Base-by-base conservation (phyloP, 2,329 filamentous ascomycete species). In the Bipolaris sorokiniana region DNA sequence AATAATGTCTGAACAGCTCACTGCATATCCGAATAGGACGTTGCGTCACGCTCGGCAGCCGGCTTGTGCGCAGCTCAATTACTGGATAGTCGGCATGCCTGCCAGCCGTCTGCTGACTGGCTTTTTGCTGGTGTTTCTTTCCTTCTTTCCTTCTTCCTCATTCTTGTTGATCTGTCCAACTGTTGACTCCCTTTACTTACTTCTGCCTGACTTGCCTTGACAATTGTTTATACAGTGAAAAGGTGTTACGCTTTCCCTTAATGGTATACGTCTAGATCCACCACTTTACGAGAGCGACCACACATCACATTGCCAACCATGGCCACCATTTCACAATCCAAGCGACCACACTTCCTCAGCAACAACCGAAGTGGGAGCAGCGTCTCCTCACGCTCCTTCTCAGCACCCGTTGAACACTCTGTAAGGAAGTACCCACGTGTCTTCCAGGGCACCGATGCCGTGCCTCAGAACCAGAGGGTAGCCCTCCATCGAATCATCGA, bases 401-500 rank as follows among this genome's bases (percentile, higher is more conserved):
- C 41, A 5, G 11, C 34, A 34, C 47, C 45, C 15, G 16, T 40
- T 38, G 38, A 38, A 2, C 31, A 38, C 6, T 48, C 46, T 15
- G 7, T 48, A 13, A 36, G 18, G 5, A 20, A 26, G 6, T 42
- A 23, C 20, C 40, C 49, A 7, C 38, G 16, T 23, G 13, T 63
- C 34, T 66, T 66, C 54, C 36, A 64, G 45, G 63, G 63, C 42
- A 66, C 63, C 36, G 63, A 66, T 28, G 54, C 59, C 20, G 55
- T 66, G 2, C 41, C 55, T n/a, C 58, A 59, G 22, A 64, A 66
- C 11, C 61, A 54, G 16, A 60, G 53, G 50, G 54, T 62, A 0
- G 55, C 63, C 9, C 56, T 66, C 26, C 55, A 58, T 23, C 57
- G 61, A n/a, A 46, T 64, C 47, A 45, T 64, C 48, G 57, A 66